Percentiles rank a stretch among this genome's conserved stretches.
Evolutionary conservation across 129 eudicot genomes (phyloP).

Genomic region (Helianthus tuberosus): DNA sequence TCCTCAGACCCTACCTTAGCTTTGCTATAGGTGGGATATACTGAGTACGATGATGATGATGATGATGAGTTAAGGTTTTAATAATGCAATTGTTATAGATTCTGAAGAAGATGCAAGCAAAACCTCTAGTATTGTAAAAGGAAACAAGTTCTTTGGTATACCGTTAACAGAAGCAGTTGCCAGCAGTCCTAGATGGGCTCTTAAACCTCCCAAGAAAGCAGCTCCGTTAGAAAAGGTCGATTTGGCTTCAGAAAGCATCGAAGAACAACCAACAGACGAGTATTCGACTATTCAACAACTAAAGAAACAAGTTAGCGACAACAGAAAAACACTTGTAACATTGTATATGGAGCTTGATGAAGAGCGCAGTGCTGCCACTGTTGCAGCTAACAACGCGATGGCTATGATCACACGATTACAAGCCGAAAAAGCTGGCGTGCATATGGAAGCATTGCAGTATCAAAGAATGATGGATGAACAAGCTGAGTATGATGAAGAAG

Average conservation of each 20-base stretch:
- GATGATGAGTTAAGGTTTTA: no score
- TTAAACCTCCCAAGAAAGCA: slow-evolving; percentile 35
- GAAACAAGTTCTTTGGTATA: slow-evolving; percentile 62
- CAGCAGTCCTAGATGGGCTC: slow-evolving; percentile 30
- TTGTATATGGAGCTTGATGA: slow-evolving; percentile 85
- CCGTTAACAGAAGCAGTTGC: slow-evolving; percentile 43
- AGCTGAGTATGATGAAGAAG: slow-evolving; percentile 70
- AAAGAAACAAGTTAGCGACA: slow-evolving; percentile 57
- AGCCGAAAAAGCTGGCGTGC: slow-evolving; percentile 87
- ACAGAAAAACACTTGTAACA: slow-evolving; percentile 57
- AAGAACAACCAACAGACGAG: slow-evolving; percentile 25
- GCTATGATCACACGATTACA: slow-evolving; percentile 91
- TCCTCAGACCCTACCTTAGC: no score
- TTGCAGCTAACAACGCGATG: slow-evolving; percentile 96
- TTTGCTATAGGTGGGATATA: no score
- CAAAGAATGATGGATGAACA: slow-evolving; percentile 78
- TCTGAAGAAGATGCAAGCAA: slow-evolving; percentile 48
- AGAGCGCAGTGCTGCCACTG: slow-evolving; percentile 85
- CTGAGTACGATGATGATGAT: no score
- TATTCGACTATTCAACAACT: slow-evolving; percentile 41
- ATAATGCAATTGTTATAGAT: slow-evolving; percentile 23
- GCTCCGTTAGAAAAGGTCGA: neutral
- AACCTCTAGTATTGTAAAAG: slow-evolving; percentile 42
- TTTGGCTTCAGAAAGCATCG: neutral
- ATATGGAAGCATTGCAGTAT: slow-evolving; percentile 94